Base-by-base conservation (phyloP, 106 monocot species). In the Hemerocallis citrina region DNA sequence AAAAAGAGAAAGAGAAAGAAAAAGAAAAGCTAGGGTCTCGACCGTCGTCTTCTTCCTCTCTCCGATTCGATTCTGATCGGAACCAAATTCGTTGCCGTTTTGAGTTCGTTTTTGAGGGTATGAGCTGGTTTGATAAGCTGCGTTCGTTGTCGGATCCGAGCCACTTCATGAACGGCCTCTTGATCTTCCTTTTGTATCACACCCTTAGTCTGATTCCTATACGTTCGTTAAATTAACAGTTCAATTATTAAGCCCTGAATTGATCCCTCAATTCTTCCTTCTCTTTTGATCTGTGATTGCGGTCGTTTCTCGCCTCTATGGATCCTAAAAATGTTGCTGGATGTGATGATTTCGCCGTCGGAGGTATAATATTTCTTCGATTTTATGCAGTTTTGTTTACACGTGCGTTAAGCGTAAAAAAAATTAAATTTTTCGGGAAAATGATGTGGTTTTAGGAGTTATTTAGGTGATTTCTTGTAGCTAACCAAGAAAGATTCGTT, bases 111-210 rank as follows among this genome's bases (percentile, higher is more conserved):
- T 52, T 5, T 19, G 69, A 28, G 65, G 43, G 37, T n/a, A 90
- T 90, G 95, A 90, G 90, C 86, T 86, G 95, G 86, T 84, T 95
- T 75, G 86, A 83, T 62, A 86, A 76, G 75, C 77, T 89, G 37
- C 89, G 88, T 41, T 80, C 85, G 54, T 48, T 67, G 70, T 84
- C 80, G 28, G 86, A 84, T 76, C 45, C 75, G 68, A 75, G 82
- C 75, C 79, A 75, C 52, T 88, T 81, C 67, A 66, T 83, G 70
- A 89, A 84, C 68, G 86, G 89, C 9, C 80, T 95, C 63, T 74
- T 95, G 78, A 83, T 95, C 60, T 95, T 95, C 54, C 75, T 90
- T 33, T 72, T 95, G 39, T 81, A 86, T 49, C 76, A 74, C 30
- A 76, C 79, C 36, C 71, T 39, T 51, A 42, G 46, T 13, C 70